Evolutionary conservation across 257 asterid genomes (phyloP).

Genomic region (Solanum ahanhuiri): DNA sequence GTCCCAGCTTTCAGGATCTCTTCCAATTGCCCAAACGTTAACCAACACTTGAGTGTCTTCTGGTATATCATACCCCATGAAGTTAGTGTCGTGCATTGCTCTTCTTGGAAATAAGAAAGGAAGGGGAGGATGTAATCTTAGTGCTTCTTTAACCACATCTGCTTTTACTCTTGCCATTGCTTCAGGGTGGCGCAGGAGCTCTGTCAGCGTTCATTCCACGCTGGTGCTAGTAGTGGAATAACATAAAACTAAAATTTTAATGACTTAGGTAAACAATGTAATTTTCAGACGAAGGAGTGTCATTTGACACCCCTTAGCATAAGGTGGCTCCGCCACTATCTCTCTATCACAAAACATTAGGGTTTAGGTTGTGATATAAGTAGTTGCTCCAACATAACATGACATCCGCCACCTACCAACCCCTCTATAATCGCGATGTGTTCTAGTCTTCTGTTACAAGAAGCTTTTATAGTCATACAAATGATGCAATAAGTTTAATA

Average conservation of each 20-base stretch:
- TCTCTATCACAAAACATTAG: no score
- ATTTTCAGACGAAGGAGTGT: no score
- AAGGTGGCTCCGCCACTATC: no score
- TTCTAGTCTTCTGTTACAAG: no score
- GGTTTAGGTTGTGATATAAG: no score
- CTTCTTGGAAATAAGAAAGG: slow-evolving; percentile 44
- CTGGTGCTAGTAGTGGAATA: slow-evolving; percentile 39
- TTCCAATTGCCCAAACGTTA: slow-evolving; percentile 47
- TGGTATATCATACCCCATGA: slow-evolving; percentile 36
- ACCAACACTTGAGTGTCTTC: slow-evolving; percentile 38
- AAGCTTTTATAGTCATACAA: no score
- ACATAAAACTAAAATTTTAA: not conserved
- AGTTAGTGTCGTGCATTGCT: slow-evolving; percentile 31
- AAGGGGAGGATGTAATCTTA: slow-evolving; percentile 42
- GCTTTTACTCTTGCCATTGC: slow-evolving; percentile 29
- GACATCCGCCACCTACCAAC: no score
- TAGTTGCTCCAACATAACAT: no score
- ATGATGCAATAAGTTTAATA: no score
- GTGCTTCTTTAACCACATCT: slow-evolving; percentile 38
- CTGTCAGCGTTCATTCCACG: slow-evolving; percentile 52
- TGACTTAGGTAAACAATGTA: no score
- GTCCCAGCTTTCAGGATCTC: slow-evolving; percentile 37
- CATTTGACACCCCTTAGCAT: no score
- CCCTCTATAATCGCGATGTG: no score
- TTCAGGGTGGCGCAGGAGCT: slow-evolving; percentile 45